Base-by-base conservation (phyloP, 345 rosid genomes). In the Heritiera fomes region DNA sequence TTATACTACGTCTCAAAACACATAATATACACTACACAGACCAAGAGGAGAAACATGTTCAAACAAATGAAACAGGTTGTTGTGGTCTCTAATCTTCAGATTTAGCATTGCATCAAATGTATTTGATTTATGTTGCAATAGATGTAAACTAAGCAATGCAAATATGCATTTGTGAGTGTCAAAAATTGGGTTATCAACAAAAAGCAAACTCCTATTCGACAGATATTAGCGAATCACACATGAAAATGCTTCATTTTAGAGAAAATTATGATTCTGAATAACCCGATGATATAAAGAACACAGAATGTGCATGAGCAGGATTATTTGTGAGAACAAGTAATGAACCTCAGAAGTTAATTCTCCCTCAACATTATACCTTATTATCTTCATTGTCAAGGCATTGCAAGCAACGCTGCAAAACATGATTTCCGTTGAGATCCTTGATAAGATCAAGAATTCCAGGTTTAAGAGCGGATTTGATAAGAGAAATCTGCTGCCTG, bases 351-450 rank as follows among this genome's bases (percentile, higher is more conserved):
- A 17, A 61, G 40, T 14, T 60, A 41, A 75, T 60, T 58, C 53
- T 23, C 77, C 58, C 56, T 3, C 64, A 56, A 52, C 30, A 65
- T 69, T 62, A 8, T 78, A 90, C 97, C 95, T 89, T 87, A 32
- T 86, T 86, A 77, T 91, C 91, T 60, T 86, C 88, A 78, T 80
- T 79, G 79, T 82, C 74, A 73, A 93, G 86, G 55, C 87, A 83
- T 28, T 86, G 83, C 88, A 91, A 86, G 84, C 97, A 93, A 72
- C 93, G 87, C 64, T 91, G 95, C 1, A 93, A 78, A 50, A 93
- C 95, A 85, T 93, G 94, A 83, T 90, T 93, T 43, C 97, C 97
- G 82, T 93, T 93, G 74, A 90, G 82, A 82, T 93, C 94, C 83
- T 85, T 89, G 45, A 90, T 85, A 2, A 93, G 92, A 77, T 87